phyloP scores from a whole-genome alignment of 176 grass and related monocot genomes.

The Carex scoparia region DNA sequence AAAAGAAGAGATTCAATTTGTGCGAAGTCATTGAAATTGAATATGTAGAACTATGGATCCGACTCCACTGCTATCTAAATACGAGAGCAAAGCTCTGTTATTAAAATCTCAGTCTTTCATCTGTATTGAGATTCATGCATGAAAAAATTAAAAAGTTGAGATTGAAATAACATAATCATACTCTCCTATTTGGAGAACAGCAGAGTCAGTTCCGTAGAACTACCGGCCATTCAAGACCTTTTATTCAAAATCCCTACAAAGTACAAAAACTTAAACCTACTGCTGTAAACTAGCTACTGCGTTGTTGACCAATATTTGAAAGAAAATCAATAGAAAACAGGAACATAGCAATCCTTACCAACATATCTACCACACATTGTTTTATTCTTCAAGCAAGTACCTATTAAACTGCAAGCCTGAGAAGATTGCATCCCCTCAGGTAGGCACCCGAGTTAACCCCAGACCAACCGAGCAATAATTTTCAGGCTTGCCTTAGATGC shows the following conservation, averaged over 20 bases:
- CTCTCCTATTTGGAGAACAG: no score
- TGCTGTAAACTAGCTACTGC: background rate
- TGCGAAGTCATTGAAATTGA: background rate
- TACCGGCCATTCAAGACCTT: background rate
- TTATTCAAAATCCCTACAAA: background rate
- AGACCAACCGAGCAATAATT: no score
- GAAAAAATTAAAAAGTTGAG: no score
- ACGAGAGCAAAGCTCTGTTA: no score
- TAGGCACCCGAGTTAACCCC: no score
- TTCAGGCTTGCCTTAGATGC: no score
- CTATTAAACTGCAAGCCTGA: background rate
- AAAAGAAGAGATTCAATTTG: background rate
- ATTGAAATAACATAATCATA: no score
- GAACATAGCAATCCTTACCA: background rate
- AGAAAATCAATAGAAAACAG: background rate
- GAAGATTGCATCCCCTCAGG: no score
- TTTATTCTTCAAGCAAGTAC: background rate
- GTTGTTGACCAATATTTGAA: background rate
- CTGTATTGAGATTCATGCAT: no score
- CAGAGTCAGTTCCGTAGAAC: no score
- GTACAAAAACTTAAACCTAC: background rate
- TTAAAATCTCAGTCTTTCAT: no score
- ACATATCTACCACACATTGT: background rate
- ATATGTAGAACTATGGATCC: background rate
- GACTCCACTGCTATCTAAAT: no score